Conservation (phyloP, 805 yeast species). For the Metschnikowia aberdeeniae region DNA sequence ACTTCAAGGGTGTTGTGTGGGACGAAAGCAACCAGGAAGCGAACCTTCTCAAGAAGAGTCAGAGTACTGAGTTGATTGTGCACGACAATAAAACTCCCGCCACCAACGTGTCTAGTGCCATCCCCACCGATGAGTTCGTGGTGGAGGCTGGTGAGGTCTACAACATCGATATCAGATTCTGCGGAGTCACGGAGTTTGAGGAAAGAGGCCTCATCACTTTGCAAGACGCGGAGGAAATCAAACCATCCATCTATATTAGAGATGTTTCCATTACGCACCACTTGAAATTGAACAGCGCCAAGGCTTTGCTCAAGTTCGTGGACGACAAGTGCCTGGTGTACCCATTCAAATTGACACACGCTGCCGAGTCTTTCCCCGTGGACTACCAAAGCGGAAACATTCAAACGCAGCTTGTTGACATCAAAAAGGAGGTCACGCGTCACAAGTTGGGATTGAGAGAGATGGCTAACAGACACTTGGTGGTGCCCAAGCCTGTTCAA, state of each 20-base stretch:
- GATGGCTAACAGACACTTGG: conserved; percentile 72
- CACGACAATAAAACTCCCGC: conserved; percentile 13
- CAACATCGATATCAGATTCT: conserved; percentile 76
- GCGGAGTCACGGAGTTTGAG: conserved; percentile 51
- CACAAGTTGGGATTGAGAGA: conserved; percentile 77
- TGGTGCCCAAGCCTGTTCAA: conserved; percentile 69
- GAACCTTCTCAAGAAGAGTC: conserved; percentile 39
- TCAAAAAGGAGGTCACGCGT: conserved; percentile 52
- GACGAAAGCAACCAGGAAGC: conserved; percentile 77
- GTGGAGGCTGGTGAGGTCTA: conserved; percentile 84
- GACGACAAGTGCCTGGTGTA: conserved; percentile 78
- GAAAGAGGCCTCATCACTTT: conserved; percentile 67
- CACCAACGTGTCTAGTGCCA: conserved; percentile 45
- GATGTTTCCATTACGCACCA: conserved; percentile 82
- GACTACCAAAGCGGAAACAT: conserved; percentile 31
- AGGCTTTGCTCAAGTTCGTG: conserved; percentile 63
- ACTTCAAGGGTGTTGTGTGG: conserved; percentile 90
- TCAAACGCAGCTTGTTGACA: conserved; percentile 38
- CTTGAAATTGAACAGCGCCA: conserved; percentile 69
- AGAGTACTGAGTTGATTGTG: conserved; percentile 15
- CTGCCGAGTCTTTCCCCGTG: conserved; percentile 61
- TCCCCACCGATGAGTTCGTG: conserved; percentile 69
- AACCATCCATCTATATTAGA: conserved; percentile 73
- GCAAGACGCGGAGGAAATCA: conserved; percentile 62
- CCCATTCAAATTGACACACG: conserved; percentile 83